Conservation (phyloP, 169 alveolate species). For the Eimeria zaria region DNA sequence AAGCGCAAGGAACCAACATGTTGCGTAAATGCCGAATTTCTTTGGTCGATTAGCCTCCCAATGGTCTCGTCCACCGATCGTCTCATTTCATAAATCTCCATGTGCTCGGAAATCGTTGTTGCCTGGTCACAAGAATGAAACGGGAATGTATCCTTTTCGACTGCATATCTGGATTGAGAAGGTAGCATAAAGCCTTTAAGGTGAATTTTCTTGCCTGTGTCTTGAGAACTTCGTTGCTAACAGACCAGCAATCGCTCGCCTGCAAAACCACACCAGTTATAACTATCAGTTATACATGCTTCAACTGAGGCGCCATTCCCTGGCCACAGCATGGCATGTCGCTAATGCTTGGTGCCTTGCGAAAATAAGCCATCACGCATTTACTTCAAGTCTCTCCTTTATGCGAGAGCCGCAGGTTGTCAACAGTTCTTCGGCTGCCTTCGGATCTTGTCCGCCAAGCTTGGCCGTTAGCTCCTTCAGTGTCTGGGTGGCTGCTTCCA, state of each 20-base stretch:
- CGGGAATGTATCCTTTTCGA: neutral
- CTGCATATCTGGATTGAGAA: neutral
- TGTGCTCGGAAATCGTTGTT: neutral
- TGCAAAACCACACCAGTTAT: neutral
- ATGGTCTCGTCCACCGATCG: neutral
- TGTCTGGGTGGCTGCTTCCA: conserved; percentile 56
- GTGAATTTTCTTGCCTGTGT: conserved; percentile 7
- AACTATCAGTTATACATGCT: neutral
- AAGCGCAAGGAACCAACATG: neutral
- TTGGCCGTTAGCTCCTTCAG: conserved; percentile 1
- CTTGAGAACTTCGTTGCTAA: conserved; percentile 37
- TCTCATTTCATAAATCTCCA: conserved; percentile 10
- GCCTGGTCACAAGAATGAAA: neutral
- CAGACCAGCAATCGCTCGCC: conserved; percentile 35
- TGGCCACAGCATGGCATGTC: neutral
- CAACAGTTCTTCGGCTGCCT: neutral
- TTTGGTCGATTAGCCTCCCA: conserved; percentile 12
- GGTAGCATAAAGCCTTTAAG: neutral
- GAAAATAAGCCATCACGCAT: neutral
- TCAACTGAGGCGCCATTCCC: neutral
- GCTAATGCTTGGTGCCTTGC: neutral
- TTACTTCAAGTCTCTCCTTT: conserved; percentile 44
- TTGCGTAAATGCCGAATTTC: conserved; percentile 21
- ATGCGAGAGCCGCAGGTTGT: conserved; percentile 14
- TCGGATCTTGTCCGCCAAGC: neutral